Base-by-base conservation (phyloP, 2,329 filamentous ascomycete genomes). In the Fusarium sp. region DNA sequence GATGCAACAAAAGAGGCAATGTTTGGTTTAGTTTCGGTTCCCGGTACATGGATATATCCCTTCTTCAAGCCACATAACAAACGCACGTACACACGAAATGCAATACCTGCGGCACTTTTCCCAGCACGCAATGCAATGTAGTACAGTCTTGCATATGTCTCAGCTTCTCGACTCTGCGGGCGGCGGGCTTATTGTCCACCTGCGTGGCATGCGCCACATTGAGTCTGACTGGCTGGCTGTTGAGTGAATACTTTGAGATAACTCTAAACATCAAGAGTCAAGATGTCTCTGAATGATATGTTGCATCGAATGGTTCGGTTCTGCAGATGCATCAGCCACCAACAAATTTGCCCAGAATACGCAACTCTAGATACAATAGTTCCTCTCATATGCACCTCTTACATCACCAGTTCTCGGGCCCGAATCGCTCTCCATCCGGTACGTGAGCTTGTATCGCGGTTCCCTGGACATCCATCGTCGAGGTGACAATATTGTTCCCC, bases 401-500 rank as follows among this genome's bases (percentile, higher is more conserved):
- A 16, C 58, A 55, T 66, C 73, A 87, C 89, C 89, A 91, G 25
- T 76, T 79, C 42, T 79, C 73, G 3, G 91, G 91, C 10, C 91
- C 91, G 82, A 93, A 93, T 1, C 81, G 88, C 79, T 89, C 77
- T 0, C 90, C 91, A 3, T 84, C 77, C 0, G 83, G 75, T 16
- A 92, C 73, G 15, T 83, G 82, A 21, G 82, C 81, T 79, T 89
- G 86, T n/a, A 92, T 80, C 14, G 91, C 91, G 4, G 84, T 87
- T 16, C 86, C 87, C 74, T 86, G 78, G 18, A 84, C 86, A 73
- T 93, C 91, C 86, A 92, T 85, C 3, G 91, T 93, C 31, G 85
- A 81, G 12, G 80, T 80, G 7, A 91, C 86, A 5, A 90, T 82
- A 0, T 82, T 80, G 63, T 92, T 93, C 11, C 91, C 91, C 91